Base-by-base conservation (phyloP, 768 basidiomycete species). In the Lactarius sp. region DNA sequence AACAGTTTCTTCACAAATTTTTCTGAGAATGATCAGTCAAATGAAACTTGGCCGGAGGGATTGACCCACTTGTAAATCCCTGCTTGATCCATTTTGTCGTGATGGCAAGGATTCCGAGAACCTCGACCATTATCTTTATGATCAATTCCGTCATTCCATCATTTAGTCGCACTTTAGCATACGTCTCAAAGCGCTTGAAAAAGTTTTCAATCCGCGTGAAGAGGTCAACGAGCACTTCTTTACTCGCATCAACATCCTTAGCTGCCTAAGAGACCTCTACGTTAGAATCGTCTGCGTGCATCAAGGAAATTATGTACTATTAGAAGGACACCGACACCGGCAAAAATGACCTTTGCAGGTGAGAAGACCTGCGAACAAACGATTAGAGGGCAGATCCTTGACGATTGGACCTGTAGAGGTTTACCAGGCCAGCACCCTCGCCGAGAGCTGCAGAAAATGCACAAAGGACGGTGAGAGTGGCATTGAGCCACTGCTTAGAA, bases 91-190 rank as follows among this genome's bases (percentile, higher is more conserved):
- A 51, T 22, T 52, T 44, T 6, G 59, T 60, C 2, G 59, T 51
- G 4, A 52, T 44, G 2, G 59, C 59, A 36, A 60, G 51, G 22
- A 60, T 34, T 33, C 42, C 59, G 2, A 60, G 59, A 14, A 60
- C 41, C 18, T 52, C 59, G 4, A 52, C 59, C 31, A 52, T 60
- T 33, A 44, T 60, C 33, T 60, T 20, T 33, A 44, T 31, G 18
- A 52, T 60, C 27, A 52, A 7, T 7, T 52, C 59, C 13, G 3
- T 60, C 59, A 52, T 60, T 4, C 12, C 13, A n/a, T 33, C 31
- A 10, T 51, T 20, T 1, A 20, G 39, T 20, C 33, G 59, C 18
- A 52, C 51, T 34, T 52, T 22, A 8, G 50, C 42, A 44, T 52
- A 60, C 2, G 27, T 42, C 42, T 60, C 51, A 1, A 60, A 18